phyloP scores from a whole-genome alignment of 805 yeast species.

The Candida morakotiae region DNA sequence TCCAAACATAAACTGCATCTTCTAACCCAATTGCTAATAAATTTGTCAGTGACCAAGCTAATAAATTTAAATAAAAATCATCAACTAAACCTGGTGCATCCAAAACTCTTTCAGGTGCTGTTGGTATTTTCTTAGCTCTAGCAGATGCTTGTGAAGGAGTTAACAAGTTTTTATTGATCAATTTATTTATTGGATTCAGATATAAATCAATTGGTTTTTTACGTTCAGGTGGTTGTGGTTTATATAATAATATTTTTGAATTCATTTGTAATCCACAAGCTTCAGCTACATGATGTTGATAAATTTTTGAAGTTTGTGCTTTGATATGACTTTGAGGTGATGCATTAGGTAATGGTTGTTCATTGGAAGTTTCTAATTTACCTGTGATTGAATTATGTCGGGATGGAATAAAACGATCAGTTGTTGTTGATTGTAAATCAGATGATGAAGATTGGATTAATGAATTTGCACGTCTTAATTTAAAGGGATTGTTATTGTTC shows the following conservation, averaged over 20 bases:
- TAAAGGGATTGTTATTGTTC: slow-evolving; percentile 8
- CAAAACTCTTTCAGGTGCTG: slow-evolving; percentile 86
- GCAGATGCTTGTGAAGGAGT: slow-evolving; percentile 55
- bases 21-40: slow-evolving; percentile 86
- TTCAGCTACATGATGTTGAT: slow-evolving; percentile 81
- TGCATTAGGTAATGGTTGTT: slow-evolving; percentile 41
- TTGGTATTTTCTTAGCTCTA: slow-evolving; percentile 72
- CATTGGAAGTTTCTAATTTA: slow-evolving; percentile 30
- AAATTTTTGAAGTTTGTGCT: slow-evolving; percentile 51
- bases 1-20: slow-evolving; percentile 84
- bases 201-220: slow-evolving; percentile 33
- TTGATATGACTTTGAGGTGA: slow-evolving; percentile 53
- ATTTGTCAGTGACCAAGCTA: slow-evolving; percentile 85
- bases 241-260: slow-evolving; percentile 78
- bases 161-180: slow-evolving; percentile 24
- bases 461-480: slow-evolving; percentile 31
- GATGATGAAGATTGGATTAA: slow-evolving; percentile 22
- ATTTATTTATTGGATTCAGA: slow-evolving; percentile 14
- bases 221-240: slow-evolving; percentile 77
- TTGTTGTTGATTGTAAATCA: slow-evolving; percentile 18
- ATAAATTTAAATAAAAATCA: slow-evolving; percentile 83
- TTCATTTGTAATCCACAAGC: slow-evolving; percentile 89
- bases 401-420: slow-evolving; percentile 43
- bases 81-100: slow-evolving; percentile 96
- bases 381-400: slow-evolving; percentile 37